A percentile compares a stretch with the other conserved stretches of the same genome.
Conservation (phyloP, 2,329 filamentous ascomycete species). For the Cladophialophora yegresii region DNA sequence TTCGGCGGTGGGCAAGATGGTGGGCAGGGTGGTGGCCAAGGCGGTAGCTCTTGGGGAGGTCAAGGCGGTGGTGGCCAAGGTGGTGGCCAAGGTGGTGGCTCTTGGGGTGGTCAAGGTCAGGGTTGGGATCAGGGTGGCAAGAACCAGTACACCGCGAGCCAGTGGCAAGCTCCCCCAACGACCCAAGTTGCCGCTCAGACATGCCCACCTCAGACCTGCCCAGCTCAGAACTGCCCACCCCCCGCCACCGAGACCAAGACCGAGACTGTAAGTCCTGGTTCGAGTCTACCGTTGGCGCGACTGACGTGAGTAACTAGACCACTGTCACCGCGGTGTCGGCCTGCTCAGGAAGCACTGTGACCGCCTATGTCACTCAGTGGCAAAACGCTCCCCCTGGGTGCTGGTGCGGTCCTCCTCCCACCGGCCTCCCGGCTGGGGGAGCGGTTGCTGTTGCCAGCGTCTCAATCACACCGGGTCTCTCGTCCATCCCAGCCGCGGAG, state of each 20-base stretch:
- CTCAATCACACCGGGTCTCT: slow-evolving; percentile 30
- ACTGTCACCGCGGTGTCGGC: slow-evolving; percentile 31
- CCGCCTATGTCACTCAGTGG: slow-evolving; percentile 30
- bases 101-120: slow-evolving; percentile 7
- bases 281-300: not conserved
- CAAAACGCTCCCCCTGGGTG: slow-evolving; percentile 30
- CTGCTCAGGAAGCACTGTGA: slow-evolving; percentile 27
- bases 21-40: slow-evolving; percentile 5
- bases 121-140: not conserved
- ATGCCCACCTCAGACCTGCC: slow-evolving; percentile 11
- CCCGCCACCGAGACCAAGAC: slow-evolving; percentile 18
- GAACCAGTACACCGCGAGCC: slow-evolving; percentile 9
- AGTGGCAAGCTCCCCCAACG: slow-evolving; percentile 8
- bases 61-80: too few relatives aligned
- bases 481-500: slow-evolving; percentile 32
- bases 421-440: not conserved
- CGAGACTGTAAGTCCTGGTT: slow-evolving; percentile 26
- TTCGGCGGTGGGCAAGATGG: too few relatives aligned
- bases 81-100: slow-evolving; percentile 7
- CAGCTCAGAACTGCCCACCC: slow-evolving; percentile 11
- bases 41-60: slow-evolving; percentile 9
- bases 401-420: slow-evolving; percentile 23
- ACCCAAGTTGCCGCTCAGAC: slow-evolving; percentile 13
- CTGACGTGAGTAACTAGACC: slow-evolving; percentile 17
- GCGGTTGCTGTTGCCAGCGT: slow-evolving; percentile 20